phyloP scores from a whole-genome alignment of 1,284 basidiomycete genomes.

The Coniferiporia sulphurascens region DNA sequence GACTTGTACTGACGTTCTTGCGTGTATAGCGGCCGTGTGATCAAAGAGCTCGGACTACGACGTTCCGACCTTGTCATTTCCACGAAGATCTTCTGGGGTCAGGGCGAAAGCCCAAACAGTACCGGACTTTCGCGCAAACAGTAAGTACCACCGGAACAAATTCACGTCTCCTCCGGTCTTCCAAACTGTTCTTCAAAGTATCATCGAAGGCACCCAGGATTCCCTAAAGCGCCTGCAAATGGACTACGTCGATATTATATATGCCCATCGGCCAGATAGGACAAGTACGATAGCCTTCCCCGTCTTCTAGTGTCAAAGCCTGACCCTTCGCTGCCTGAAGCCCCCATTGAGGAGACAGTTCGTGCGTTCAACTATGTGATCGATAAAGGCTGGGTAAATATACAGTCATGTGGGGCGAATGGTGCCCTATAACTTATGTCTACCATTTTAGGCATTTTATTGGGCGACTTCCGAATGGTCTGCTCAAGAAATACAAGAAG shows the following conservation, averaged over 20 bases:
- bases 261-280: conserved; percentile 32
- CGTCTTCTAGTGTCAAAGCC: conserved; percentile 21
- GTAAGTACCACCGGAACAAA: background rate
- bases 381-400: conserved; percentile 13
- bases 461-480: conserved; percentile 82
- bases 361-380: conserved; percentile 22
- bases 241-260: conserved; percentile 75
- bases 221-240: conserved; percentile 66
- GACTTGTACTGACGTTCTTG: conserved; percentile 27
- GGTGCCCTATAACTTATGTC: too few species aligned
- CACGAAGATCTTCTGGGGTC: conserved; percentile 24
- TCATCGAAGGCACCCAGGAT: conserved; percentile 73
- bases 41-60: conserved; percentile 32
- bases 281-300: conserved; percentile 20
- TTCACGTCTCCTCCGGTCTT: background rate
- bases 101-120: conserved; percentile 16
- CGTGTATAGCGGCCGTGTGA: conserved; percentile 26
- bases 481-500: conserved; percentile 69
- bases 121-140: conserved; percentile 15
- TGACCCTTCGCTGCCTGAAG: conserved; percentile 19
- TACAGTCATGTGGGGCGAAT: too few species aligned
- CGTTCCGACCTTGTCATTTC: conserved; percentile 30
- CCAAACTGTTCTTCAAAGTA: conserved; percentile 34
- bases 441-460: conserved; percentile 51
- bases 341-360: conserved; percentile 22